Percentiles rank a stretch among this genome's conserved stretches.
Evolutionary conservation across 176 grass and related monocot genomes (phyloP).

Genomic region (Zea luxurians): DNA sequence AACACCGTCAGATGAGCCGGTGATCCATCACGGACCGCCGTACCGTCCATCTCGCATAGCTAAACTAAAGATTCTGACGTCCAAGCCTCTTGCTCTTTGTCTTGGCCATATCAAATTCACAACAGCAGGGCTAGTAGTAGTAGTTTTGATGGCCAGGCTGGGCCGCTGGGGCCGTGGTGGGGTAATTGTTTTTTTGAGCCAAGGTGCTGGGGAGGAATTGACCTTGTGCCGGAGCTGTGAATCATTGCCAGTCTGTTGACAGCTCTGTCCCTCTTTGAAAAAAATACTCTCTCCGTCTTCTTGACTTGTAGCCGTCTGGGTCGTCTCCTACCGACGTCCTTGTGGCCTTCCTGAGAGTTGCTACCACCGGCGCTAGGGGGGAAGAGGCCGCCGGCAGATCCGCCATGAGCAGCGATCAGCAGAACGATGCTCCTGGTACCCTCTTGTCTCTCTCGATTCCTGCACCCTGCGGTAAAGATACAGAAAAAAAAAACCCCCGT

Average conservation of each 20-base stretch:
- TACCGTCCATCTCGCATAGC: no score
- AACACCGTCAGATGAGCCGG: no score
- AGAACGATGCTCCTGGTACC: constrained; percentile 24
- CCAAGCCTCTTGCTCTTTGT: no score
- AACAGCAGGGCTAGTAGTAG: no score
- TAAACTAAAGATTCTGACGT: no score
- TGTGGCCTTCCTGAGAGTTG: neutral
- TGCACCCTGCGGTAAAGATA: neutral
- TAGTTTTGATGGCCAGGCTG: no score
- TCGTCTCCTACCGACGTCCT: neutral
- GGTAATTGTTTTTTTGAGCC: neutral
- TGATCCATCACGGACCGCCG: no score
- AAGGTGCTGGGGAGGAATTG: neutral
- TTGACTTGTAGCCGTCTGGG: neutral
- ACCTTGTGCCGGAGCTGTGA: neutral
- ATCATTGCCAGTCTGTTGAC: neutral
- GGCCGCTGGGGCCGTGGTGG: neutral
- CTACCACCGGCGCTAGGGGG: neutral
- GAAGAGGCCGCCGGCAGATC: neutral
- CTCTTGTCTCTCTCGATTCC: neutral
- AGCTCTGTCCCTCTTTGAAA: neutral
- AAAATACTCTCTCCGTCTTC: neutral
- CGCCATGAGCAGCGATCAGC: constrained; percentile 30
- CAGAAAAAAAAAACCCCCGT: no score
- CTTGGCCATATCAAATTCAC: no score